A percentile compares a stretch with the other conserved stretches of the same genome.
Evolutionary conservation across 2,329 filamentous ascomycete genomes (phyloP).

Genomic region (Sporothrix brunneoviolacea): DNA sequence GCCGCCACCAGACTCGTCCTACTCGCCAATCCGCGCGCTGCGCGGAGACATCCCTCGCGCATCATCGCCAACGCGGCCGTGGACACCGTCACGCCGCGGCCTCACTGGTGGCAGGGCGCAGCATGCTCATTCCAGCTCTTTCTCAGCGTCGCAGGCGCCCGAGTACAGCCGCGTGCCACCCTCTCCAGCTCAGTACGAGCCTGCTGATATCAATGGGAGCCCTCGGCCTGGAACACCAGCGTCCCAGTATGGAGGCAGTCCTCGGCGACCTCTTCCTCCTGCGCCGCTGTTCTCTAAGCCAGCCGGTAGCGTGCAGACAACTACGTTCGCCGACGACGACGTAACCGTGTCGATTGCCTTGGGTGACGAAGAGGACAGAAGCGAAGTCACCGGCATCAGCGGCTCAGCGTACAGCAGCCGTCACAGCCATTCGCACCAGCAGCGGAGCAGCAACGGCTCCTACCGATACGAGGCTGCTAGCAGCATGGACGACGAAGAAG

Average conservation of each 20-base stretch:
- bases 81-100: conserved; percentile 43
- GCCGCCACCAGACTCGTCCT: conserved; percentile 52
- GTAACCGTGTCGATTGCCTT: conserved; percentile 68
- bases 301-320: conserved; percentile 34
- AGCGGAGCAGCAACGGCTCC: conserved; percentile 5
- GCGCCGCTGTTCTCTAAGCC: conserved; percentile 68
- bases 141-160: conserved; percentile 26
- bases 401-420: conserved; percentile 1
- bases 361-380: conserved; percentile 33
- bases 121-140: conserved; percentile 24
- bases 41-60: conserved; percentile 38
- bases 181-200: conserved; percentile 70
- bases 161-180: conserved; percentile 63
- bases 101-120: conserved; percentile 1
- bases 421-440: not conserved
- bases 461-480: conserved; percentile 18
- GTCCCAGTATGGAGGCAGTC: conserved; percentile 80
- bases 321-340: conserved; percentile 59
- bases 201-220: conserved; percentile 79
- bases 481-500: conserved; percentile 11
- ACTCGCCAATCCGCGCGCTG: conserved; percentile 38
- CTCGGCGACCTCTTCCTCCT: conserved; percentile 77
- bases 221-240: conserved; percentile 87
- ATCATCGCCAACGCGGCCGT: conserved; percentile 50
- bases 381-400: conserved; percentile 63